Percentiles rank a stretch among this genome's conserved stretches.
phyloP scores from a whole-genome alignment of 2,329 filamentous ascomycete genomes.

The Botrytis squamosa region DNA sequence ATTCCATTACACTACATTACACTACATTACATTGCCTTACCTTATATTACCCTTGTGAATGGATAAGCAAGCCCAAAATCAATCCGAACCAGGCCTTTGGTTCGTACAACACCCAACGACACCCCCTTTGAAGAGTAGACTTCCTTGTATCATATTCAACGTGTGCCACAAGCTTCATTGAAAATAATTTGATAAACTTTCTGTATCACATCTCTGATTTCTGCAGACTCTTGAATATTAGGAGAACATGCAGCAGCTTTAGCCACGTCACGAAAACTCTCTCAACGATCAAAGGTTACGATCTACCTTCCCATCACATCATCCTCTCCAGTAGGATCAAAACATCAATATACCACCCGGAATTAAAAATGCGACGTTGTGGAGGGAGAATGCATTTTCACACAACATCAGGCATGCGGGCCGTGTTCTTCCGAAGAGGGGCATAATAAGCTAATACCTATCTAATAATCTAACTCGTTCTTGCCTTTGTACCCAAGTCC shows the following conservation, averaged over 20 bases:
- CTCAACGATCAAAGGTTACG: not conserved
- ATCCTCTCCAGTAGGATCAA: constrained; percentile 10
- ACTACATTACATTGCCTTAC: not conserved
- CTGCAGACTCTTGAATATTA: not conserved
- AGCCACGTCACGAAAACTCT: constrained; percentile 20
- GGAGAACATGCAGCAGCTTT: constrained; percentile 17
- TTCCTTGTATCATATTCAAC: not conserved
- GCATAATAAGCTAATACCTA: not conserved
- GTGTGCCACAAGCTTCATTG: constrained; percentile 4
- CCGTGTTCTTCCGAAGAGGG: constrained; percentile 20
- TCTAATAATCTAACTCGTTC: not conserved
- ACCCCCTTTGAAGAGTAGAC: not conserved
- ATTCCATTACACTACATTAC: not conserved
- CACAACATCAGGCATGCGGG: constrained; percentile 20
- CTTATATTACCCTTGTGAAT: not conserved
- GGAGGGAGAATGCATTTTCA: constrained; percentile 9
- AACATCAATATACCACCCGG: not conserved
- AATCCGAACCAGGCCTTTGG: constrained; percentile 18
- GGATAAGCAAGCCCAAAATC: constrained; percentile 6
- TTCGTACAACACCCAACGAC: constrained; percentile 10
- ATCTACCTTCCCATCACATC: constrained; percentile 9
- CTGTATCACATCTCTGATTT: constrained; percentile 12
- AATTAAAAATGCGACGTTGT: constrained; percentile 18
- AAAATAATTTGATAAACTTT: constrained; percentile 16
- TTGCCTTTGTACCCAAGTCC: not conserved